phyloP scores from a whole-genome alignment of 768 basidiomycete genomes.

The Amanita phalloides region DNA sequence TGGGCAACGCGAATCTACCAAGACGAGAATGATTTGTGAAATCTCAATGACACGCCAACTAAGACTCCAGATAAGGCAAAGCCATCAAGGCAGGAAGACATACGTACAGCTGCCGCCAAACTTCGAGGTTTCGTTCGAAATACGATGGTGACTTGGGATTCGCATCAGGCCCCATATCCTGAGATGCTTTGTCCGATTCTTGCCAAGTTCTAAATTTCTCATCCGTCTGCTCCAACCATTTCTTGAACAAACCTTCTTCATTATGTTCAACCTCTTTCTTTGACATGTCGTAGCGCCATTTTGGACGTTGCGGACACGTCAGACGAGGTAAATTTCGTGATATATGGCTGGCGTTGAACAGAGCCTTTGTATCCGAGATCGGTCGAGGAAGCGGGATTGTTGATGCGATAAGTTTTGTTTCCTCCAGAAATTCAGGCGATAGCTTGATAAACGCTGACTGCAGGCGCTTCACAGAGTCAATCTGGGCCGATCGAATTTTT shows the following conservation, averaged over 20 bases:
- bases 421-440: conserved; percentile 46
- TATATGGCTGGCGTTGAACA: conserved; percentile 20
- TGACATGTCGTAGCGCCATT: conserved; percentile 78
- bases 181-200: conserved; percentile 9
- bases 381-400: conserved; percentile 45
- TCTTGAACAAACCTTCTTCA: conserved; percentile 74
- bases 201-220: conserved; percentile 43
- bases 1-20: conserved; percentile 87
- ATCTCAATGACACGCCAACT: conserved; percentile 94
- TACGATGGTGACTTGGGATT: conserved; percentile 54
- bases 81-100: conserved; percentile 3
- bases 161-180: neutral
- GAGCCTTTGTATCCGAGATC: conserved; percentile 27
- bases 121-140: conserved; percentile 87
- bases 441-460: conserved; percentile 66
- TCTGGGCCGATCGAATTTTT: conserved; percentile 11
- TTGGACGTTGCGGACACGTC: conserved; percentile 62
- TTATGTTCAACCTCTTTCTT: conserved; percentile 87
- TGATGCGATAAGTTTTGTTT: conserved; percentile 46
- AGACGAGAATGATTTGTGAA: conserved; percentile 77
- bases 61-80: neutral
- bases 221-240: conserved; percentile 69
- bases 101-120: conserved; percentile 87
- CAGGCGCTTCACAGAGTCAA: conserved; percentile 37
- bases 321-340: conserved; percentile 15